Evolutionary conservation across 176 grass and related monocot genomes (phyloP), one percentile per base, ranked within the genome.

Genomic region (Avena eriantha): DNA sequence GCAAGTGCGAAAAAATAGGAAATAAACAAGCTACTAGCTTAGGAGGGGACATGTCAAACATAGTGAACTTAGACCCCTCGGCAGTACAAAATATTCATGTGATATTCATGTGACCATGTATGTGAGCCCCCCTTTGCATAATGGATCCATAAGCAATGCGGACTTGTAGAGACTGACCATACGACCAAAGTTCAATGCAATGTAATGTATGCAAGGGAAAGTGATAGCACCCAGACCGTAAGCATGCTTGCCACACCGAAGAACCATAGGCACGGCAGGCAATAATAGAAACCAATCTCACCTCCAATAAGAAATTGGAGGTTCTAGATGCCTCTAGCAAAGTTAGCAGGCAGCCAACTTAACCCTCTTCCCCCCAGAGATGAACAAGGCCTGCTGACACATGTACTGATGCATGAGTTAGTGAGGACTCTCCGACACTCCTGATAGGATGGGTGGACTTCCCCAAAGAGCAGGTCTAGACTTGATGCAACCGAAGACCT

Each of bases 371-470:
- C 82, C 24, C 64, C 1, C 82, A 15, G 10, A 72, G 12, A 82
- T 77, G 82, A 80, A 35, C 54, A 82, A 78, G 82, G 71, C 63
- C 5, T 56, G 78, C 50, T 88, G 83, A 92, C 83, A 72, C 78
- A 87, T 87, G 82, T 93, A 90, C 85, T 85, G 88, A 90, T 90
- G 85, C 85, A 90, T 79, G 69, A 92, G 88, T 88, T 93, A 93
- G 91, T 84, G 76, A 84, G 50, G 83, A 92, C 87, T 82, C 87
- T 89, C 77, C 22, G 78, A 92, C 82, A 60, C 90, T 88, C 86
- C 72, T 85, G 82, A n/a, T 82, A 78, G 65, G 78, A 91, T 86
- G 78, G 4, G 57, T 64, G 70, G 78, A 82, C 78, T 82, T 36
- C 86, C 64, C 82, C 77, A 69, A 92, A 82, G 71, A 91, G 68